Evolutionary conservation across 2,329 filamentous ascomycete genomes (phyloP).

Genomic region (Elsinoe ampelina): DNA sequence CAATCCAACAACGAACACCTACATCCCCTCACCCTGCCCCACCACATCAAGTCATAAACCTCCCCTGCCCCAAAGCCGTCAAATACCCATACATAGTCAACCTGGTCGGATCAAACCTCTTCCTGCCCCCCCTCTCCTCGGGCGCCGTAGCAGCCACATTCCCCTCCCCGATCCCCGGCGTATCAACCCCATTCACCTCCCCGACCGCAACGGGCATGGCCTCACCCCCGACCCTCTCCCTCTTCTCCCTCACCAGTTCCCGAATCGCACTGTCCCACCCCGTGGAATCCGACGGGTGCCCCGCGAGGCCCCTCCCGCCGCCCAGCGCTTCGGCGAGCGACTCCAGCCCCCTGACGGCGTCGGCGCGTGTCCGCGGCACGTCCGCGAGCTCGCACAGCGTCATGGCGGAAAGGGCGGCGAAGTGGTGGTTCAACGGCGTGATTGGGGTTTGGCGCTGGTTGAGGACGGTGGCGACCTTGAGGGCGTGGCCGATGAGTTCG

Average conservation of each 20-base stretch:
- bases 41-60: constrained; percentile 21
- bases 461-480: constrained; percentile 51
- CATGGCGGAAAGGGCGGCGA: constrained; percentile 50
- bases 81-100: constrained; percentile 32
- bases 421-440: constrained; percentile 59
- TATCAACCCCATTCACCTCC: constrained; percentile 37
- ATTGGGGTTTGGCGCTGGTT: constrained; percentile 45
- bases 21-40: neutral
- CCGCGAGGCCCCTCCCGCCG: constrained; percentile 33
- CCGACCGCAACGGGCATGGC: constrained; percentile 29
- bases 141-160: constrained; percentile 17
- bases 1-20: neutral
- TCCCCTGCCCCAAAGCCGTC: constrained; percentile 29
- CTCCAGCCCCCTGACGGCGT: constrained; percentile 47
- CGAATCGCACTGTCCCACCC: constrained; percentile 51
- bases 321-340: constrained; percentile 46
- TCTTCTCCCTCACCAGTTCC: constrained; percentile 39
- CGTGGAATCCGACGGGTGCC: constrained; percentile 34
- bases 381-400: constrained; percentile 53
- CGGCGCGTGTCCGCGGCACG: constrained; percentile 46
- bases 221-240: constrained; percentile 32
- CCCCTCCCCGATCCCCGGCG: constrained; percentile 24
- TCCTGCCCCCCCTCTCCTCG: constrained; percentile 14
- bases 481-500: constrained; percentile 52
- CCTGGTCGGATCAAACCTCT: constrained; percentile 29